Evolutionary conservation across 495 filamentous ascomycete genomes (phyloP).

Genomic region (Aspergillus nanangensis): DNA sequence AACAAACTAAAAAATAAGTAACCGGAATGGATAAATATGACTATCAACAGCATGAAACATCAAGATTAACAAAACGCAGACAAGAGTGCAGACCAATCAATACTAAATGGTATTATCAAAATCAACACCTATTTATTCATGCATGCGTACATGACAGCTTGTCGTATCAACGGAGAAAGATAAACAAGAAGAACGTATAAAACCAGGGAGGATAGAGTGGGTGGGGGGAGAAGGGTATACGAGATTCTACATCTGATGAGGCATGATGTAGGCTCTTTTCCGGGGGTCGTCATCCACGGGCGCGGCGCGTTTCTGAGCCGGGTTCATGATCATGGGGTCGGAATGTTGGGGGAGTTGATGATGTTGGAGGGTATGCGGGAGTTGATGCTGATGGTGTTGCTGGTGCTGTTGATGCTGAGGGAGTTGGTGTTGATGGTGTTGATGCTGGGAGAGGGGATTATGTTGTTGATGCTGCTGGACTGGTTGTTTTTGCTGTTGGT

Average conservation of each 20-base stretch:
- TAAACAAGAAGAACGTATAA: too few species aligned
- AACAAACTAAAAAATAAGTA: too few species aligned
- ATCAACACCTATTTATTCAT: too few species aligned
- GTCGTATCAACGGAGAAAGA: too few species aligned
- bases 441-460: background rate
- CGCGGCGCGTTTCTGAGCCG: conserved; percentile 21
- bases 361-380: background rate
- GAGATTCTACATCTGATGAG: conserved; percentile 19
- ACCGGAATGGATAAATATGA: too few species aligned
- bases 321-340: conserved; percentile 18
- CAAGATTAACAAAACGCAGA: too few species aligned
- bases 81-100: too few species aligned
- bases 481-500: conserved; percentile 4
- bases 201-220: too few species aligned
- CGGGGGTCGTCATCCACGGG: conserved; percentile 27
- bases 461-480: background rate
- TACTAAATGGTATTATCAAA: too few species aligned
- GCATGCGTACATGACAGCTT: too few species aligned
- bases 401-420: conserved; percentile 1
- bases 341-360: background rate
- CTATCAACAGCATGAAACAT: too few species aligned
- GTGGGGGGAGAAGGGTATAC: too few species aligned
- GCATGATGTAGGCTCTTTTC: conserved; percentile 30
- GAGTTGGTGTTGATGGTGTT: background rate
- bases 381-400: conserved; percentile 4